These are phyloP conservation scores for Orbilia oligospora DNA, from an alignment of 2,329 filamentous ascomycete genomes.

Conservation along the genomic window DNA sequence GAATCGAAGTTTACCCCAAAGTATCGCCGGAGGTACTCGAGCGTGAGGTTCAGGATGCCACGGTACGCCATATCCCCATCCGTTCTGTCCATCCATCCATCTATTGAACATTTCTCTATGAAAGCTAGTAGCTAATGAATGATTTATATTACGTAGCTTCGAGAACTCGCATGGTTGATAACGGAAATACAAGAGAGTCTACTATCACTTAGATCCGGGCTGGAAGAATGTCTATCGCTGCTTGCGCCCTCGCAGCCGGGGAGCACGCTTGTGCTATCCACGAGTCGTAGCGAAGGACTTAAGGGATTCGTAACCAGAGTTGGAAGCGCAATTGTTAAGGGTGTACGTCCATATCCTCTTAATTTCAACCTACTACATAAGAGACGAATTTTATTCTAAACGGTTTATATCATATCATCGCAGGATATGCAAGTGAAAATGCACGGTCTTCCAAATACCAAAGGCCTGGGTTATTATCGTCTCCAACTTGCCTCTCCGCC, in stretches of 20 bases:
- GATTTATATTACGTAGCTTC: constrained; percentile 67
- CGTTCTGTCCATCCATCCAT: too few relatives aligned
- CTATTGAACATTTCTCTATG: not conserved
- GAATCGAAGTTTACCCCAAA: constrained; percentile 53
- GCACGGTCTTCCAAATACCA: constrained; percentile 73
- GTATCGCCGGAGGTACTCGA: constrained; percentile 51
- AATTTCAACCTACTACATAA: not conserved
- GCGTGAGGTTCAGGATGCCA: constrained; percentile 49
- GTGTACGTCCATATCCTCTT: constrained; percentile 72
- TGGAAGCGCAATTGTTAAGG: constrained; percentile 91
- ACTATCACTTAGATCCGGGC: constrained; percentile 76
- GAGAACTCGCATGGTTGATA: constrained; percentile 77
- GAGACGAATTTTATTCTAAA: not conserved
- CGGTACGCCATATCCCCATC: constrained; percentile 24
- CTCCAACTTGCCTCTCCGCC: constrained; percentile 76
- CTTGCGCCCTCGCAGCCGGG: constrained; percentile 87
- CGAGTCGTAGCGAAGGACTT: constrained; percentile 85
- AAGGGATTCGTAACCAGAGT: constrained; percentile 94
- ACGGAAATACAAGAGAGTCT: constrained; percentile 75
- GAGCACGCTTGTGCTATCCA: constrained; percentile 90
- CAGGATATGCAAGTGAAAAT: constrained; percentile 62
- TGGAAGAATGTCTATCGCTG: constrained; percentile 89
- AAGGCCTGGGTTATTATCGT: constrained; percentile 80
- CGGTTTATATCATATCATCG: not conserved
- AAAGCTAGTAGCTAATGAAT: not conserved